These are phyloP conservation scores for Insectozyma bohioensis DNA, from an alignment of 1,139 yeast species.

Conservation along the genomic window DNA sequence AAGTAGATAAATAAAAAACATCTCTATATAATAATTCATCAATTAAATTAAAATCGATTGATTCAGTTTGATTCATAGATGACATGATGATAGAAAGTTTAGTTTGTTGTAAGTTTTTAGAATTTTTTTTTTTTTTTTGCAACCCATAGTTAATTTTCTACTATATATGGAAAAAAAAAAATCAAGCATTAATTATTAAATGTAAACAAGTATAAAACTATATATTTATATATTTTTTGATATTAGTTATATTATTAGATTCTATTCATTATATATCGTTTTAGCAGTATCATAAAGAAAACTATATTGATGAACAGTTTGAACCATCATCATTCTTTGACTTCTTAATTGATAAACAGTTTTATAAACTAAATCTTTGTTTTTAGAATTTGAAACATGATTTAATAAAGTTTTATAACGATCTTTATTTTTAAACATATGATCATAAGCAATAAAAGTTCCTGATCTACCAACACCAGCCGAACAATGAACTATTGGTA, in stretches of 20 bases:
- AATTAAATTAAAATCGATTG: too few relatives aligned
- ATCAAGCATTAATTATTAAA: too few relatives aligned
- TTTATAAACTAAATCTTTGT: conserved; percentile 13
- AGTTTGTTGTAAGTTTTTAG: too few relatives aligned
- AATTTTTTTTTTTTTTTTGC: conserved; percentile 3
- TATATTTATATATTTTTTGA: too few relatives aligned
- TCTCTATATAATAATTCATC: too few relatives aligned
- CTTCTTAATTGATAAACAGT: conserved; percentile 46
- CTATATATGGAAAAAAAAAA: too few relatives aligned
- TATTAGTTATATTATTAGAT: too few relatives aligned
- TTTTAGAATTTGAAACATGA: neutral
- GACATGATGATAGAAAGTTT: too few relatives aligned
- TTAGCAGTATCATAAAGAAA: conserved; percentile 41
- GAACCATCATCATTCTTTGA: conserved; percentile 68
- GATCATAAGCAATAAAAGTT: conserved; percentile 70
- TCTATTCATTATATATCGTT: conserved; percentile 6
- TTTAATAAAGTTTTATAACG: conserved; percentile 6
- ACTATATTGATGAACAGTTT: conserved; percentile 54
- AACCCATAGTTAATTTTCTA: too few relatives aligned
- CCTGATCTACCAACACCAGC: conserved; percentile 89
- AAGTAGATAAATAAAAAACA: too few relatives aligned
- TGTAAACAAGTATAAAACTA: too few relatives aligned
- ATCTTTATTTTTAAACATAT: conserved; percentile 26
- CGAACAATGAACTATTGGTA: conserved; percentile 68
- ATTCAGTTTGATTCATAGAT: too few relatives aligned